Percentiles rank a stretch among this genome's conserved stretches.
phyloP scores from a whole-genome alignment of 805 yeast genomes.

The Pichia cephalocereana region DNA sequence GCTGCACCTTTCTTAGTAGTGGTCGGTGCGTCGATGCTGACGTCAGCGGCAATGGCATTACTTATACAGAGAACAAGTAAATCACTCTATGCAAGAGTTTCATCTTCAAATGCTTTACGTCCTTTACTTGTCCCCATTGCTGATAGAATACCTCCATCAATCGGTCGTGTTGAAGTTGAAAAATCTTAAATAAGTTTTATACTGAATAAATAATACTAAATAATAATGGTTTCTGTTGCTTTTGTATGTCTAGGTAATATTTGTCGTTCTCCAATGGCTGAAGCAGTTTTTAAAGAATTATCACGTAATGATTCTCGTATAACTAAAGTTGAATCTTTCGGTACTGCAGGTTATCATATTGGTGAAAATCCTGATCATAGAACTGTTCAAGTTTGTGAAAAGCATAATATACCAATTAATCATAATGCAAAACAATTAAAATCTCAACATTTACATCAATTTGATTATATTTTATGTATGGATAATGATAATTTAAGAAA shows the following conservation, averaged over 20 bases:
- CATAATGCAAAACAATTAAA: constrained; percentile 69
- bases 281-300: constrained; percentile 69
- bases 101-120: neutral
- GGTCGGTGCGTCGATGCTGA: constrained; percentile 4
- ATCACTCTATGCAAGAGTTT: no score
- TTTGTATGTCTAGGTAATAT: constrained; percentile 89
- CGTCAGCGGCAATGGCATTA: no score
- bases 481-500: constrained; percentile 51
- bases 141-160: constrained; percentile 26
- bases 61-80: no score
- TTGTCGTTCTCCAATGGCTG: constrained; percentile 98
- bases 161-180: constrained; percentile 19
- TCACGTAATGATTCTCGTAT: constrained; percentile 51
- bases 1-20: constrained; percentile 24
- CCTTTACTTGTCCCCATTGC: constrained; percentile 10
- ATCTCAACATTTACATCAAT: constrained; percentile 40
- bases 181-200: neutral
- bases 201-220: neutral
- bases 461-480: constrained; percentile 67
- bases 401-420: constrained; percentile 63
- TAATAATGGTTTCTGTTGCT: constrained; percentile 41
- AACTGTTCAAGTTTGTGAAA: constrained; percentile 55
- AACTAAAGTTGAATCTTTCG: constrained; percentile 68
- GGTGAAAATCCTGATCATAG: constrained; percentile 81
- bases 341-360: constrained; percentile 76